Percentiles rank a stretch among this genome's conserved stretches.
phyloP scores from a whole-genome alignment of 1,139 yeast genomes.

The Blastobotrys illinoisensis region DNA sequence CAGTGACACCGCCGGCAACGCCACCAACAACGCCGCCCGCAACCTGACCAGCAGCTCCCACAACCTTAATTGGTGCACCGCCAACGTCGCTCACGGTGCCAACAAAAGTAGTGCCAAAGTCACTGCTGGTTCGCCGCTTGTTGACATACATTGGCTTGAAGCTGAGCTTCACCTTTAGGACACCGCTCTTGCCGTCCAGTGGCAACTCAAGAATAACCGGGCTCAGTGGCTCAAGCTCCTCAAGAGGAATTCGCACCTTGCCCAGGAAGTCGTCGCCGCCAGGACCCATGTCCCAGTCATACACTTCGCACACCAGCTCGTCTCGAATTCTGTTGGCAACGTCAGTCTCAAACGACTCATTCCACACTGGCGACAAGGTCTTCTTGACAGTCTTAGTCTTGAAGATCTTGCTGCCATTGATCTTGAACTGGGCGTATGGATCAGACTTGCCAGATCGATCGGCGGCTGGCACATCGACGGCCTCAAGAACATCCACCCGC shows the following conservation, averaged over 20 bases:
- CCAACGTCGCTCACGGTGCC: slow-evolving; percentile 29
- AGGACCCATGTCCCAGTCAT: slow-evolving; percentile 92
- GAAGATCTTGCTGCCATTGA: slow-evolving; percentile 58
- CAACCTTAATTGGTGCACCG: slow-evolving; percentile 25
- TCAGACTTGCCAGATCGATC: slow-evolving; percentile 91
- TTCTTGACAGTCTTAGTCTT: slow-evolving; percentile 79
- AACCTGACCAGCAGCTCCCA: slow-evolving; percentile 21
- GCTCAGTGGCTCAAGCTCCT: slow-evolving; percentile 54
- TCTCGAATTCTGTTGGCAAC: slow-evolving; percentile 60
- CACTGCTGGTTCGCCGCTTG: slow-evolving; percentile 17
- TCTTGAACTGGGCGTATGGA: slow-evolving; percentile 68
- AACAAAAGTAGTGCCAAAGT: slow-evolving; percentile 23
- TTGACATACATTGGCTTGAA: slow-evolving; percentile 66
- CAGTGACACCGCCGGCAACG: slow-evolving; percentile 22
- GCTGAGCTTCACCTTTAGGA: slow-evolving; percentile 44
- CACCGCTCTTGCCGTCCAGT: slow-evolving; percentile 35
- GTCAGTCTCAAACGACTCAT: slow-evolving; percentile 53
- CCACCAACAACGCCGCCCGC: slow-evolving; percentile 19
- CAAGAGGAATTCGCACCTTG: slow-evolving; percentile 51
- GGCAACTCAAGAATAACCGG: slow-evolving; percentile 50
- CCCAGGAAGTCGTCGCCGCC: slow-evolving; percentile 81
- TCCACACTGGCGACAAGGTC: slow-evolving; percentile 85
- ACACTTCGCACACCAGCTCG: slow-evolving; percentile 50
- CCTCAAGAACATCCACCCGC: slow-evolving; percentile 57
- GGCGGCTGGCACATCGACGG: slow-evolving; percentile 69